Evolutionary conservation across 202 grass and related monocot species (phyloP).

Genomic region (Eragrostis tef): DNA sequence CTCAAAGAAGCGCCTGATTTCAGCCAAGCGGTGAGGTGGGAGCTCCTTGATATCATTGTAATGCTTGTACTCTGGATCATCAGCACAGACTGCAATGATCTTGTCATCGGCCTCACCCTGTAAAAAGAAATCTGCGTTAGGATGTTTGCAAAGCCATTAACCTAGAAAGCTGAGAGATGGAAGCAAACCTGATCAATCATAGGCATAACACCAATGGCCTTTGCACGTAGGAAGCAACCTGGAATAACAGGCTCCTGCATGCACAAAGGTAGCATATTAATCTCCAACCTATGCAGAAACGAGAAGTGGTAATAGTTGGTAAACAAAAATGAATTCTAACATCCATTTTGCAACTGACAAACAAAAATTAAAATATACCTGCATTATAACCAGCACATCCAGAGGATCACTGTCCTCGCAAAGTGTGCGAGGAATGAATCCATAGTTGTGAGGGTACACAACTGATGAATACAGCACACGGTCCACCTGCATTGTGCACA

Average conservation of each 20-base stretch:
- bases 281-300: not conserved
- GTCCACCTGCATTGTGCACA: conserved; percentile 61
- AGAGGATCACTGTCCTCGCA: conserved; percentile 95
- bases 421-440: conserved; percentile 93
- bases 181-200: conserved; percentile 93
- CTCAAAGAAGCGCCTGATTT: conserved; percentile 97
- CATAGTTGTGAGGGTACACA: conserved; percentile 97
- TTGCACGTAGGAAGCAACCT: conserved; percentile 87
- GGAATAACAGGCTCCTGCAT: conserved; percentile 86
- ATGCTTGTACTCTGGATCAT: conserved; percentile 95
- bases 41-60: conserved; percentile 90
- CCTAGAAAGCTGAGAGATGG: conserved; percentile 2
- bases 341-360: not conserved
- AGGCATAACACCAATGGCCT: conserved; percentile 92
- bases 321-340: not conserved
- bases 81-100: conserved; percentile 96
- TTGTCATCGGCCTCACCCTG: conserved; percentile 94
- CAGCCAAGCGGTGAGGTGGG: conserved; percentile 91
- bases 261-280: not conserved
- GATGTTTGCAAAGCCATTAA: conserved; percentile 8
- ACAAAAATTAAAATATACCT: conserved; percentile 54
- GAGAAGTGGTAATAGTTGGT: not conserved
- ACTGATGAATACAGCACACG: conserved; percentile 96
- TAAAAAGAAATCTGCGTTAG: conserved; percentile 38
- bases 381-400: conserved; percentile 95